Evolutionary conservation across 441 rosid species (phyloP).

Genomic region (Metrosideros polymorpha): DNA sequence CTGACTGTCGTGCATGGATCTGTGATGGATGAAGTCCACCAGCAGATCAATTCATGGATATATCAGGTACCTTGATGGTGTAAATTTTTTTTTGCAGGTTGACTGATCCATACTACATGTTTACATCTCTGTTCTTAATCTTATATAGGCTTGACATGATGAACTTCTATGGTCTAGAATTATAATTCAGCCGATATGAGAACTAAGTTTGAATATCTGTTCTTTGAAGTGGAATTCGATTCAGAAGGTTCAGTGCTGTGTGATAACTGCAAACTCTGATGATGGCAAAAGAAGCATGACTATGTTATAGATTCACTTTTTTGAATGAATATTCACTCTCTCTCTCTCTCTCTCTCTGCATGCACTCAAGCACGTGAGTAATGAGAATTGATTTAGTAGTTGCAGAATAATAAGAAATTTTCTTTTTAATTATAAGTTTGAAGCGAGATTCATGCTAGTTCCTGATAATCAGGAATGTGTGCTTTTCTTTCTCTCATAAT

Average conservation of each 20-base stretch:
- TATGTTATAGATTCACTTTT: background rate
- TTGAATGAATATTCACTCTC: background rate
- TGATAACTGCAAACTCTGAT: background rate
- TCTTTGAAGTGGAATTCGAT: background rate
- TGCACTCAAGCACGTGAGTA: background rate
- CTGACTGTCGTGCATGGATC: conserved; percentile 69
- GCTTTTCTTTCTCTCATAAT: background rate
- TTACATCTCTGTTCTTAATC: background rate
- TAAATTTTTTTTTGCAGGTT: background rate
- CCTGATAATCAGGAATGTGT: background rate
- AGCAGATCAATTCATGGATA: conserved; percentile 76
- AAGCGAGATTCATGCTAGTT: background rate
- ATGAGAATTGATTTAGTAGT: background rate
- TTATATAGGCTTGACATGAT: background rate
- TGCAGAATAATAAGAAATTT: background rate
- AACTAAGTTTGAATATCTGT: background rate
- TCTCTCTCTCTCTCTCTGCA: background rate
- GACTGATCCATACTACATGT: background rate
- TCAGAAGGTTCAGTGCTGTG: background rate
- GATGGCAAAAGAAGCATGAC: background rate
- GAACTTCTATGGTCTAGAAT: background rate
- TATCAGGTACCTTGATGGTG: conserved; percentile 56
- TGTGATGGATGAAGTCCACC: conserved; percentile 82
- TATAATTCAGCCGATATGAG: background rate
- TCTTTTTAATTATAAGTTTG: background rate